Conservation (phyloP, 495 filamentous ascomycete species). For the Aspergillus bertholletiae region DNA sequence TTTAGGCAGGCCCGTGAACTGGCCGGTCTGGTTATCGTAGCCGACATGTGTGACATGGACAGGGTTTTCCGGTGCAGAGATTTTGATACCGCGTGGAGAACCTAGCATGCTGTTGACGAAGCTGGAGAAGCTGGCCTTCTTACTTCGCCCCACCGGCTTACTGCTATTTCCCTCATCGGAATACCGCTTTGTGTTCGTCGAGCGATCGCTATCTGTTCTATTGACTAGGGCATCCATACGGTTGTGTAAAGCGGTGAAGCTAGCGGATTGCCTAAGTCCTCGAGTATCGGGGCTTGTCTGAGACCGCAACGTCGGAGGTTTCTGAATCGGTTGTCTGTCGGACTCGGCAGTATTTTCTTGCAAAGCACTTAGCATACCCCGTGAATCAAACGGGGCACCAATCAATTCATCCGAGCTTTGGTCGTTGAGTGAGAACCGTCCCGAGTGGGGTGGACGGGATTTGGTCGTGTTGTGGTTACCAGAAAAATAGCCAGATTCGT, state of each 20-base stretch:
- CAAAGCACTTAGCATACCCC: constrained; percentile 62
- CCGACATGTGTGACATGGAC: constrained; percentile 98
- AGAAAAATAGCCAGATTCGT: constrained; percentile 36
- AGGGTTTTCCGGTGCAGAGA: constrained; percentile 93
- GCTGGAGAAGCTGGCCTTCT: constrained; percentile 92
- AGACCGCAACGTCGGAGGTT: constrained; percentile 50
- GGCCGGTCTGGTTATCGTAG: constrained; percentile 93
- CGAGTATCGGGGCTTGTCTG: constrained; percentile 58
- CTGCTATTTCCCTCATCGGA: constrained; percentile 75
- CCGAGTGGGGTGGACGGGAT: constrained; percentile 35
- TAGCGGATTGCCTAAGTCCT: constrained; percentile 73
- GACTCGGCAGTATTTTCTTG: constrained; percentile 57
- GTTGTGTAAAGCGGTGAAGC: constrained; percentile 64
- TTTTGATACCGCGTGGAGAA: constrained; percentile 84
- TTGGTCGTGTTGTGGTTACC: constrained; percentile 27
- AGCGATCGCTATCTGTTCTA: constrained; percentile 32
- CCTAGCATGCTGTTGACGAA: constrained; percentile 93
- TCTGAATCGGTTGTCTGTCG: constrained; percentile 32
- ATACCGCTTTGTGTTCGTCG: constrained; percentile 67
- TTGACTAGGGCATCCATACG: constrained; percentile 52
- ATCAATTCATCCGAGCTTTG: constrained; percentile 68
- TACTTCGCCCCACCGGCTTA: constrained; percentile 58
- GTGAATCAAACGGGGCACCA: constrained; percentile 65
- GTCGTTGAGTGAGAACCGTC: constrained; percentile 53
- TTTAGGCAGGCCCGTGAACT: constrained; percentile 94